Evolutionary conservation across 768 basidiomycete species (phyloP), one percentile per base, ranked within the genome.

Genomic region (Terana coerulea): DNA sequence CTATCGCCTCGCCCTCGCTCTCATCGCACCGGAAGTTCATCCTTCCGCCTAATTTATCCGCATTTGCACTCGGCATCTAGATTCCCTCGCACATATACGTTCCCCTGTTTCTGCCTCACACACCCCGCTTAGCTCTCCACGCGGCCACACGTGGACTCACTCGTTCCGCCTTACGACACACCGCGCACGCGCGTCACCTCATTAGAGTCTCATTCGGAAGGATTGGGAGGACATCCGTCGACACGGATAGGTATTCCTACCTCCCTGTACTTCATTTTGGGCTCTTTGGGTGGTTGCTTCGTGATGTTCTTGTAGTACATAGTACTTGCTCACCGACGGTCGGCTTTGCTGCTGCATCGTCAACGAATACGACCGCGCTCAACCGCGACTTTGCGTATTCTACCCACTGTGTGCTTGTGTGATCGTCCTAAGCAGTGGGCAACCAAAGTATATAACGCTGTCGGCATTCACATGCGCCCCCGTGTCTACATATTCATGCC

Each of bases 11-110:
- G 51, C 35, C 42, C n/a, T 51, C 45, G 50, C 49, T 41, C 49
- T 47, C 49, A 60, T 47, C 54, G 78, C 80, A 86, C 81, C 60
- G 89, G 90, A 91, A 92, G 90, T 89, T 92, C 90, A 92, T 92
- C 90, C 90, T 92, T 92, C 87, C 86, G 64, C 70, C 52, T 76
- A 74, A 74, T 72, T 66, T 65, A 69, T 49, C 30, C 42, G 51
- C 51, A 52, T 26, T 52, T 46, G 45, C 45, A 33, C 29, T 46
- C 12, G 45, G 31, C 34, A 33, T 34, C n/a, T 46, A 46, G 45
- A 46, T 6, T 33, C 45, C 15, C 31, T 46, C 19, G 24, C 45
- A 46, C 45, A 33, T 39, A n/a, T 17, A 10, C 45, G 19, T 22
- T 46, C 30, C 30, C 45, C 29, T 22, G 9, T 17, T 6, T 12